A percentile compares a stretch with the other conserved stretches of the same genome.
phyloP scores from a whole-genome alignment of 2,329 filamentous ascomycete genomes.

The Elsinoe ampelina region DNA sequence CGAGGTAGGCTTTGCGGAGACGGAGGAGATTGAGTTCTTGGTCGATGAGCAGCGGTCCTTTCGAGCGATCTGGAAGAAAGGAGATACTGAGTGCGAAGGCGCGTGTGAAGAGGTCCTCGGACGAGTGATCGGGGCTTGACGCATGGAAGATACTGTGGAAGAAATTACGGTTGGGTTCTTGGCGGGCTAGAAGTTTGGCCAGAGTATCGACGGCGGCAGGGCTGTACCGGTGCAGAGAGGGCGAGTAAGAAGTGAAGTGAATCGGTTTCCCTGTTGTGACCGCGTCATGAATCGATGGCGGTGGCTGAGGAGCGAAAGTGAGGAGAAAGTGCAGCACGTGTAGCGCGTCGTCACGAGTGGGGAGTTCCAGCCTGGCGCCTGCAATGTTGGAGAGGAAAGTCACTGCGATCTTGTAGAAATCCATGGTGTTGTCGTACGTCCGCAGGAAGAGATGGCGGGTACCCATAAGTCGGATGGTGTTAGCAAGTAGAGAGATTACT shows the following conservation, averaged over 20 bases:
- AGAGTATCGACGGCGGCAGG: constrained; percentile 82
- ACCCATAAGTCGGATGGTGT: constrained; percentile 75
- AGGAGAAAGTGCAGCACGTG: constrained; percentile 82
- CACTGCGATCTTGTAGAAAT: constrained; percentile 95
- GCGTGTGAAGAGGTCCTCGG: constrained; percentile 71
- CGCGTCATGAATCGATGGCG: constrained; percentile 42
- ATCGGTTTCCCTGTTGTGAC: constrained; percentile 15
- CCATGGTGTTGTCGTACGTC: constrained; percentile 73
- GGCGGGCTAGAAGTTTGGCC: constrained; percentile 82
- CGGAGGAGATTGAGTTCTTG: constrained; percentile 58
- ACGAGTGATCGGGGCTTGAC: constrained; percentile 19
- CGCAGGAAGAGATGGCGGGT: constrained; percentile 81
- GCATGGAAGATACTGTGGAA: constrained; percentile 67
- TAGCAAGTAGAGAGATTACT: constrained; percentile 75
- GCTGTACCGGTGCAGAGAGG: constrained; percentile 73
- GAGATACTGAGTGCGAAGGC: constrained; percentile 82
- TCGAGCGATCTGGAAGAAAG: constrained; percentile 65
- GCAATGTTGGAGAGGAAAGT: constrained; percentile 78
- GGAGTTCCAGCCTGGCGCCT: constrained; percentile 67
- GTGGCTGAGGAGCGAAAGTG: constrained; percentile 75
- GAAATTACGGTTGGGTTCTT: constrained; percentile 81
- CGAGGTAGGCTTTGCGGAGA: constrained; percentile 75
- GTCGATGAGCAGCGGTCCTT: constrained; percentile 34
- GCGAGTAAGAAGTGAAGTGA: constrained; percentile 33
- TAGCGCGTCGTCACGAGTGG: constrained; percentile 76